Conservation (phyloP, 495 filamentous ascomycete genomes). For the Hamigera avellanea region DNA sequence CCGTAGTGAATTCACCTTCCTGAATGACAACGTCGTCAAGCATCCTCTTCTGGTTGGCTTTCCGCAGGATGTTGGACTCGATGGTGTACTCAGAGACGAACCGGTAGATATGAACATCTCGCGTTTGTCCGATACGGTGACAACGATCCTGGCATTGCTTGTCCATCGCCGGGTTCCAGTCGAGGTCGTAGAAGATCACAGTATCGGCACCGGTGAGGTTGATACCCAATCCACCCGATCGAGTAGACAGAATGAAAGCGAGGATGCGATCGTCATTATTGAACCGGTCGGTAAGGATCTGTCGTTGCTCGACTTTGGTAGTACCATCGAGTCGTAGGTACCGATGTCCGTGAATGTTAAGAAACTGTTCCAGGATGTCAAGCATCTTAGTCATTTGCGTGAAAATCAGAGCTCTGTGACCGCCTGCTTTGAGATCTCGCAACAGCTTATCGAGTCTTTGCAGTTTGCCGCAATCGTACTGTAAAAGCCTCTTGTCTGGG, state of each 20-base stretch:
- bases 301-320: conserved; percentile 89
- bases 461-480: conserved; percentile 97
- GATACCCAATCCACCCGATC: conserved; percentile 90
- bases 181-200: conserved; percentile 90
- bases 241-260: conserved; percentile 87
- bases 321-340: conserved; percentile 92
- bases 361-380: conserved; percentile 92
- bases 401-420: conserved; percentile 92
- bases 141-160: conserved; percentile 98
- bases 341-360: conserved; percentile 95
- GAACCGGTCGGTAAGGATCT: conserved; percentile 92
- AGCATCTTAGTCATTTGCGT: conserved; percentile 99
- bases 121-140: conserved; percentile 95
- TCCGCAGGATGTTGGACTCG: conserved; percentile 95
- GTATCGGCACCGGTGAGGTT: conserved; percentile 62
- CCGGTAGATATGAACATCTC: conserved; percentile 96
- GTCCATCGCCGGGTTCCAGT: conserved; percentile 99
- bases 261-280: conserved; percentile 89
- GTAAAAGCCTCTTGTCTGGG: conserved; percentile 85
- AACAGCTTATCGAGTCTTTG: conserved; percentile 83
- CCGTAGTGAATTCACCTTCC: conserved; percentile 95
- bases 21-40: conserved; percentile 97
- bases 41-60: conserved; percentile 94
- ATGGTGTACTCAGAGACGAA: conserved; percentile 97
- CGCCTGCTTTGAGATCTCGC: conserved; percentile 75